Base-by-base conservation (phyloP, 768 basidiomycete species). In the Amanita inopinata region DNA sequence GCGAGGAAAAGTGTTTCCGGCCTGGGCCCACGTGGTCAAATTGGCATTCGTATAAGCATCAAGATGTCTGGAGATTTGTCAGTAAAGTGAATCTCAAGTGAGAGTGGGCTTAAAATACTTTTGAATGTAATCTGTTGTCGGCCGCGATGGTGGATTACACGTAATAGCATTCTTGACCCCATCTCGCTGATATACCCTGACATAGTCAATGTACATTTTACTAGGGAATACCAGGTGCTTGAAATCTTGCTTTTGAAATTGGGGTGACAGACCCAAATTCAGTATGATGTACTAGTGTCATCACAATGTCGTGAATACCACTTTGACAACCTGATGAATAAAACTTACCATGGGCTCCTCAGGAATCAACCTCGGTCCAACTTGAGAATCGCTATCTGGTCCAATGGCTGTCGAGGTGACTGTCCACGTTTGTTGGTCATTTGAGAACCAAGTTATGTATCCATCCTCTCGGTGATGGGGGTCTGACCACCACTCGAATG, bases 341-440 rank as follows among this genome's bases (percentile, higher is more conserved):
- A 40, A 39, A 64, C 77, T 49, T 51, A 90, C 88, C 91, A 97
- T 83, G 2, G 96, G 94, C 58, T 99, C 96, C 54, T 93, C 88
- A 3, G 90, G 69, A 43, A 98, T 78, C 11, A 92, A 54, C 24
- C 93, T 70, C 52, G 72, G 65, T 25, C 73, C 67, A 37, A 98
- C 68, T 42, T 79, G 48, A 0, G 74, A 64, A 3, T 51, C 55
- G 0, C 72, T 17, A 61, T 92, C 80, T 2, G 90, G 62, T 3
- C 77, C 83, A n/a, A 91, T 61, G 2, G 86, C 65, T 2, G 62
- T 67, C 1, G 85, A 62, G 7, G 73, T 77, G 34, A 85, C 60
- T 22, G 69, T 80, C 91, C 93, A 97, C 0, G 83, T 72, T 53
- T 72, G 61, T 28, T 66, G 48, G 4, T 76, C 81, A 46, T 78